phyloP scores from a whole-genome alignment of 331 rosid genomes.

The Phaseolus coccineus region DNA sequence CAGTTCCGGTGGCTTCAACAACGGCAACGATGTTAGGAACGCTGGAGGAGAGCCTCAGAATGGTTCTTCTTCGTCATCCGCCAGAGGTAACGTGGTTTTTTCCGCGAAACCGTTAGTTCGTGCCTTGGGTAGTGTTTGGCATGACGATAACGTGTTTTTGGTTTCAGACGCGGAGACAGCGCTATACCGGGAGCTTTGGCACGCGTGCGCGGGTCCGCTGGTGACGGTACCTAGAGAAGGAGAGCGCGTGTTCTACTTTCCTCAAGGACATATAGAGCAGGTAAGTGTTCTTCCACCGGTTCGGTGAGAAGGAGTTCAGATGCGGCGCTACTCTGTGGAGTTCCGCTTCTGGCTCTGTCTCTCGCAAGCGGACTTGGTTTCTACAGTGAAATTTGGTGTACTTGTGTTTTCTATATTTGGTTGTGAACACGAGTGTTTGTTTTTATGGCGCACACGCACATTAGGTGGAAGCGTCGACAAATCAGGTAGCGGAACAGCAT shows the following conservation, averaged over 20 bases:
- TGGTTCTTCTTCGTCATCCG: conserved; percentile 48
- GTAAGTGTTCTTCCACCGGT: conserved; percentile 46
- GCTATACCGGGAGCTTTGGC: conserved; percentile 94
- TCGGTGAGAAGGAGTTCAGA: conserved; percentile 17
- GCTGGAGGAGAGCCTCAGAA: conserved; percentile 52
- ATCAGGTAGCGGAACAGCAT: conserved; percentile 92
- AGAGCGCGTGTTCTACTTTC: conserved; percentile 91
- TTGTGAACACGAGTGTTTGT: conserved; percentile 20
- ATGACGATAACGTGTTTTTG: neutral
- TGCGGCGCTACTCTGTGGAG: neutral
- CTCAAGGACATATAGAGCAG: conserved; percentile 99
- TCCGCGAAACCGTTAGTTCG: neutral
- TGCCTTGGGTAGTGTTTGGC: neutral
- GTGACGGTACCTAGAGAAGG: conserved; percentile 93
- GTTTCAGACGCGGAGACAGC: conserved; percentile 78
- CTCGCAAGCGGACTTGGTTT: neutral
- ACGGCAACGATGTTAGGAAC: conserved; percentile 45
- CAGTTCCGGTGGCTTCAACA: conserved; percentile 45
- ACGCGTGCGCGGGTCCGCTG: conserved; percentile 97
- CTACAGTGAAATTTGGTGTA: neutral
- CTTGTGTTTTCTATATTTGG: neutral
- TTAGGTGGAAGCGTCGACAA: conserved; percentile 97
- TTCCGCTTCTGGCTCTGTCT: neutral
- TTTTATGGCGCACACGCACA: conserved; percentile 25
- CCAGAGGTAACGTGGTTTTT: conserved; percentile 53